phyloP scores from a whole-genome alignment of 495 filamentous ascomycete species.

The Emericellopsis terricola region DNA sequence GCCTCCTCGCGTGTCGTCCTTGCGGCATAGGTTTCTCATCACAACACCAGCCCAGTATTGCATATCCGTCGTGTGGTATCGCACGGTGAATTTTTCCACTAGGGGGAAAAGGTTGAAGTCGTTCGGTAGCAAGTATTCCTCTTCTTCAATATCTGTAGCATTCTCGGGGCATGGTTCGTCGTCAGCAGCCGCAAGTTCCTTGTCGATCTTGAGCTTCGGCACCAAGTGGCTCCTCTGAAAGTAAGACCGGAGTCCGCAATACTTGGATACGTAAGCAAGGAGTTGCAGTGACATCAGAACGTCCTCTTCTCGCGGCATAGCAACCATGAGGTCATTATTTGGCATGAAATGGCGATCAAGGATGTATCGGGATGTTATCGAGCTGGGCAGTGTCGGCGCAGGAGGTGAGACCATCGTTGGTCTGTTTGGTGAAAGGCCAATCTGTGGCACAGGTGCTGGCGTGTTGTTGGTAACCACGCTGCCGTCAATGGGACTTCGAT shows the following conservation, averaged over 20 bases:
- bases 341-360: conserved; percentile 48
- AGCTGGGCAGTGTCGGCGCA: conserved; percentile 47
- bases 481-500: conserved; percentile 69
- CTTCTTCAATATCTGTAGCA: conserved; percentile 49
- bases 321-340: conserved; percentile 52
- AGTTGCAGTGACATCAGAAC: conserved; percentile 97
- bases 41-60: conserved; percentile 98
- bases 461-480: conserved; percentile 52
- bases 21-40: conserved; percentile 95
- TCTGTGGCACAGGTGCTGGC: conserved; percentile 34
- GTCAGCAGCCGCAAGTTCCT: conserved; percentile 33
- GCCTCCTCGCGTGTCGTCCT: conserved; percentile 84
- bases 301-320: conserved; percentile 92
- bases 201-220: conserved; percentile 75
- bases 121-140: conserved; percentile 83
- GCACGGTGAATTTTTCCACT: conserved; percentile 93
- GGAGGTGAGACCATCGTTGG: conserved; percentile 54
- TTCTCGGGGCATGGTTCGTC: not conserved
- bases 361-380: conserved; percentile 50
- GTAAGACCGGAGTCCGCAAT: conserved; percentile 87
- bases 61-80: conserved; percentile 90
- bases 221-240: conserved; percentile 93
- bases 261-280: conserved; percentile 94
- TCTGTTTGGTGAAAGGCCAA: conserved; percentile 63
- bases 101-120: conserved; percentile 97